Evolutionary conservation across 306 rosid genomes (phyloP), one percentile per base, ranked within the genome.

Genomic region (Lupinus albus): DNA sequence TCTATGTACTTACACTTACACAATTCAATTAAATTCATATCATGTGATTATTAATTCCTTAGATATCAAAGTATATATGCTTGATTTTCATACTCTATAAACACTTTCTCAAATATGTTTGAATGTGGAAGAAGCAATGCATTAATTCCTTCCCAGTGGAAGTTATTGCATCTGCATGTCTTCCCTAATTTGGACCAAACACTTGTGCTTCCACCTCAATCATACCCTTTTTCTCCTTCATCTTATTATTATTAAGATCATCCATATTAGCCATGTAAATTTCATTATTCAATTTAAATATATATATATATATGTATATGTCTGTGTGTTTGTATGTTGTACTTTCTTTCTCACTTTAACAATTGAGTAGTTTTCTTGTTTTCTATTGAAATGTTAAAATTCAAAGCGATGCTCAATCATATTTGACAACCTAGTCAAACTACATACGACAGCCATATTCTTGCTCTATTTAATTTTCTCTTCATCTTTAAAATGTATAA

Each of bases 41-140:
- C n/a, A 32, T 52, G 8, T 68, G 52, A 59, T 47, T 11, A 12
- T 17, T 50, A n/a, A n/a, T n/a, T n/a, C 54, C 53, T 21, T 5
- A 21, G 21, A 8, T 39, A 54, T 14, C 44, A 68, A 5, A 64
- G 21, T 6, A 36, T 36, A 7, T 6, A 47, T 42, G 33, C 28
- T 41, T 30, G 48, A 6, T 52, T 52, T n/a, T 4, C 36, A 12
- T 16, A 59, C 39, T 35, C 6, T 70, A 25, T 9, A 10, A n/a
- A 9, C 48, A 44, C 7, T 4, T 54, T 12, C 20, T 49, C 10
- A 13, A 14, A 12, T 8, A 44, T 46, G 16, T 39, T 59, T 54
- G 78, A 70, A 33, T 68, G 95, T 93, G 48, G 97, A 90, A 90
- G 97, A 93, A 88, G 96, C 97, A 97, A 93, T 80, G 97, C 99